Conservation (phyloP, 371 early-diverging fungal species). For the Mucor racemosus region DNA sequence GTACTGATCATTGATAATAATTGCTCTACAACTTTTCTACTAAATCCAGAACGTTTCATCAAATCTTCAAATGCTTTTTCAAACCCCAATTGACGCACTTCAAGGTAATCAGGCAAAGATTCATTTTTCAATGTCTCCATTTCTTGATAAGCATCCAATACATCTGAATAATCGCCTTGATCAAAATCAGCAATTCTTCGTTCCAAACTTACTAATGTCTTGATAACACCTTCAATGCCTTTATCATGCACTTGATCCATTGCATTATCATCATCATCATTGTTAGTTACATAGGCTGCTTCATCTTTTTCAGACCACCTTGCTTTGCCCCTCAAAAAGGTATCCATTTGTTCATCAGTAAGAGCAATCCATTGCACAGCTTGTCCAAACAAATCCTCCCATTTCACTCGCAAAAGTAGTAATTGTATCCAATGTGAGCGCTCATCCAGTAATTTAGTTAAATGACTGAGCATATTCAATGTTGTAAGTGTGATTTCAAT, state of each 20-base stretch:
- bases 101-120: conserved; percentile 46
- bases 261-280: conserved; percentile 14
- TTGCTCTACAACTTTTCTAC: conserved; percentile 52
- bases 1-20: conserved; percentile 42
- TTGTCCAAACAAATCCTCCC: conserved; percentile 52
- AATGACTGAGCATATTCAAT: conserved; percentile 42
- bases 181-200: conserved; percentile 50
- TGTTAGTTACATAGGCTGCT: conserved; percentile 6
- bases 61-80: conserved; percentile 53
- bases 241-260: conserved; percentile 20
- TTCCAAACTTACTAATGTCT: conserved; percentile 40
- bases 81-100: conserved; percentile 47
- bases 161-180: conserved; percentile 38
- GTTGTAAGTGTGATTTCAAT: conserved; percentile 58
- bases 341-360: conserved; percentile 40
- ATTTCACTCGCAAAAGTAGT: conserved; percentile 43
- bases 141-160: conserved; percentile 52
- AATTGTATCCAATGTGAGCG: conserved; percentile 40
- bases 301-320: conserved; percentile 41
- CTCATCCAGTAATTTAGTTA: conserved; percentile 36
- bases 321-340: conserved; percentile 38
- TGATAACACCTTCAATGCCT: conserved; percentile 39
- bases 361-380: conserved; percentile 48
- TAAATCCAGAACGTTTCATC: conserved; percentile 48
- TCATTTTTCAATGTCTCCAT: conserved; percentile 37